A percentile compares a stretch with the other conserved stretches of the same genome.
phyloP scores from a whole-genome alignment of 495 filamentous ascomycete species.

The Haplographium delicatum region DNA sequence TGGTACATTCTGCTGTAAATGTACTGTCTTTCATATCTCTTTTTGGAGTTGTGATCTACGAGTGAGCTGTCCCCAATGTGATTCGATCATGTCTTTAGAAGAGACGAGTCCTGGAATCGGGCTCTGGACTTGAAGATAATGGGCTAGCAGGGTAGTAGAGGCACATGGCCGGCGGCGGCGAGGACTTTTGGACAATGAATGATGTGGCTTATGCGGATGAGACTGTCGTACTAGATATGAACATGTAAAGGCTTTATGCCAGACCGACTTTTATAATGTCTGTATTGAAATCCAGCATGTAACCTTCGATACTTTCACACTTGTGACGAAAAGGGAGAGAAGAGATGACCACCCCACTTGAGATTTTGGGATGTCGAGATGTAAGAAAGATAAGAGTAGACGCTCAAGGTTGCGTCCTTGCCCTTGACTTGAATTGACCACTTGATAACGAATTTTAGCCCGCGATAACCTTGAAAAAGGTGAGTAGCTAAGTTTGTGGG shows the following conservation, averaged over 20 bases:
- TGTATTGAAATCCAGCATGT: too few relatives aligned
- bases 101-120: slow-evolving; percentile 42
- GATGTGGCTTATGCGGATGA: slow-evolving; percentile 10
- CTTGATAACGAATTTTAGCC: too few relatives aligned
- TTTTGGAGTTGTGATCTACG: slow-evolving; percentile 27
- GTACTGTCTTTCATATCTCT: slow-evolving; percentile 40
- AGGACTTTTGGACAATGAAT: slow-evolving; percentile 34
- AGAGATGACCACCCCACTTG: too few relatives aligned
- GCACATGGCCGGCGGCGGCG: slow-evolving; percentile 50
- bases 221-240: background rate
- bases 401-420: too few relatives aligned
- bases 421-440: too few relatives aligned
- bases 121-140: slow-evolving; percentile 42
- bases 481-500: background rate
- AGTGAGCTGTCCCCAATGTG: slow-evolving; percentile 34
- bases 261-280: background rate
- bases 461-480: slow-evolving; percentile 4
- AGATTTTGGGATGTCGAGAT: too few relatives aligned
- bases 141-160: slow-evolving; percentile 40
- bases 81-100: slow-evolving; percentile 38
- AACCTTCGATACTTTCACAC: too few relatives aligned
- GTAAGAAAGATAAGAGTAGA: too few relatives aligned
- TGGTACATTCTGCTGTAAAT: slow-evolving; percentile 50
- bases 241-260: background rate
- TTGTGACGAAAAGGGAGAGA: too few relatives aligned